Evolutionary conservation across 1,139 yeast genomes (phyloP).

Genomic region (Scheffersomyces segobiensis): DNA sequence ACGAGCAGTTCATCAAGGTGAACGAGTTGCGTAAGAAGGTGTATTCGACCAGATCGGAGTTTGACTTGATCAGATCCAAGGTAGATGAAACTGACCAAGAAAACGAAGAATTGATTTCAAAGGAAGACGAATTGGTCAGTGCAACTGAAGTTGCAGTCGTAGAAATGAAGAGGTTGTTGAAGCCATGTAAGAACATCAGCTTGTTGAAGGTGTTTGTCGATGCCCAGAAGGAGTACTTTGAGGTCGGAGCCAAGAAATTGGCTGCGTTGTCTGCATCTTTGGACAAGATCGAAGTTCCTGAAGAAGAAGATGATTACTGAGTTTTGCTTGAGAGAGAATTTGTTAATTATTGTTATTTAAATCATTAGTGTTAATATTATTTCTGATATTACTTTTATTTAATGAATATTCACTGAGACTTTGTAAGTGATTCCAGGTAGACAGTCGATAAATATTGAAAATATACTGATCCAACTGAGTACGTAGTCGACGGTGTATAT

Average conservation of each 20-base stretch:
- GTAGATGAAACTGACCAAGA: slow-evolving; percentile 40
- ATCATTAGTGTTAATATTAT: too few species aligned
- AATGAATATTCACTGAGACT: background rate
- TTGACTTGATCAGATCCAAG: slow-evolving; percentile 62
- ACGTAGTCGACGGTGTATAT: background rate
- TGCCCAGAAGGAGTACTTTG: slow-evolving; percentile 70
- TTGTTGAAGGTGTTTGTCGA: slow-evolving; percentile 62
- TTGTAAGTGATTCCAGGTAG: background rate
- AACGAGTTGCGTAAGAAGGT: slow-evolving; percentile 64
- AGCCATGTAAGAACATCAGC: slow-evolving; percentile 63
- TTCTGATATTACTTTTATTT: background rate
- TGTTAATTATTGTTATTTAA: background rate
- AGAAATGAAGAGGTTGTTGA: slow-evolving; percentile 70
- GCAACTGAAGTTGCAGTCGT: slow-evolving; percentile 77
- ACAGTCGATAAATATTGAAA: background rate
- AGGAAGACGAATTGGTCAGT: slow-evolving; percentile 77
- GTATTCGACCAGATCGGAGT: slow-evolving; percentile 65
- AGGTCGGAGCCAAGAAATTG: slow-evolving; percentile 41
- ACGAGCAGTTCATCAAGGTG: slow-evolving; percentile 61
- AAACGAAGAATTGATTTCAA: slow-evolving; percentile 57
- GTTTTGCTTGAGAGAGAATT: background rate
- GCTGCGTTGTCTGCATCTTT: slow-evolving; percentile 30
- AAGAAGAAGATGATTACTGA: slow-evolving; percentile 24
- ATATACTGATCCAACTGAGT: too few species aligned
- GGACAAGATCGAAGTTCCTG: slow-evolving; percentile 35